These are phyloP conservation scores for Pulveroboletus sp. DNA, from an alignment of 768 basidiomycete genomes.

Conservation along the genomic window DNA sequence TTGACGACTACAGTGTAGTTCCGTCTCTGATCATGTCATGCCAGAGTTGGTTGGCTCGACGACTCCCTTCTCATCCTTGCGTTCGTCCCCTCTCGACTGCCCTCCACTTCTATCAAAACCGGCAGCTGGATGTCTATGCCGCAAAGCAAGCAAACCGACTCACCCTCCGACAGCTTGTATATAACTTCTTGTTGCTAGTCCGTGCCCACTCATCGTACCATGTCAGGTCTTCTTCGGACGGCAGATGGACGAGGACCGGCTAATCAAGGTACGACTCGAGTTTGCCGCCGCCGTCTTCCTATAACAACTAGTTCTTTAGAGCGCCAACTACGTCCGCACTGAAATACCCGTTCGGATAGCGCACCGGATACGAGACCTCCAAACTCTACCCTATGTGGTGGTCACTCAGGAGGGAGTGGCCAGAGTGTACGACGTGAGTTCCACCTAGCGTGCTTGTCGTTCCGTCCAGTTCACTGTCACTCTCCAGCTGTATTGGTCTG, in stretches of 20 bases:
- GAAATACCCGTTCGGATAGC: conserved; percentile 86
- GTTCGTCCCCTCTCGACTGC: conserved; percentile 35
- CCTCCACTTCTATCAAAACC: conserved; percentile 75
- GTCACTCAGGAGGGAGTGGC: conserved; percentile 82
- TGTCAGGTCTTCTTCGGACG: conserved; percentile 80
- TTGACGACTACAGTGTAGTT: neutral
- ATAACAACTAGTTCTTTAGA: conserved; percentile 38
- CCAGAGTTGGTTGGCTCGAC: conserved; percentile 11
- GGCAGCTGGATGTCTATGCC: conserved; percentile 77
- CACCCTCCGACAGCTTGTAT: conserved; percentile 75
- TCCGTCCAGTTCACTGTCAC: conserved; percentile 1
- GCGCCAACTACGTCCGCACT: conserved; percentile 86
- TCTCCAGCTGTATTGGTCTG: conserved; percentile 73
- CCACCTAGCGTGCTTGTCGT: neutral
- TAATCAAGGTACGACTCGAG: conserved; percentile 55
- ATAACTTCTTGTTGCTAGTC: conserved; percentile 8
- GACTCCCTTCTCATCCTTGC: neutral
- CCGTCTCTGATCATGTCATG: conserved; percentile 23
- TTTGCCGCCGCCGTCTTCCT: neutral
- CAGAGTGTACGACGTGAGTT: conserved; percentile 77
- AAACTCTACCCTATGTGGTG: conserved; percentile 79
- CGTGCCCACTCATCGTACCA: conserved; percentile 2
- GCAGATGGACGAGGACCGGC: conserved; percentile 69
- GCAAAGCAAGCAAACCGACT: conserved; percentile 65
- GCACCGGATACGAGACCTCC: conserved; percentile 82